A percentile compares a stretch with the other conserved stretches of the same genome.
Evolutionary conservation across 139 green algal genomes (phyloP).

Genomic region (Pseudopediastrum boryanum): DNA sequence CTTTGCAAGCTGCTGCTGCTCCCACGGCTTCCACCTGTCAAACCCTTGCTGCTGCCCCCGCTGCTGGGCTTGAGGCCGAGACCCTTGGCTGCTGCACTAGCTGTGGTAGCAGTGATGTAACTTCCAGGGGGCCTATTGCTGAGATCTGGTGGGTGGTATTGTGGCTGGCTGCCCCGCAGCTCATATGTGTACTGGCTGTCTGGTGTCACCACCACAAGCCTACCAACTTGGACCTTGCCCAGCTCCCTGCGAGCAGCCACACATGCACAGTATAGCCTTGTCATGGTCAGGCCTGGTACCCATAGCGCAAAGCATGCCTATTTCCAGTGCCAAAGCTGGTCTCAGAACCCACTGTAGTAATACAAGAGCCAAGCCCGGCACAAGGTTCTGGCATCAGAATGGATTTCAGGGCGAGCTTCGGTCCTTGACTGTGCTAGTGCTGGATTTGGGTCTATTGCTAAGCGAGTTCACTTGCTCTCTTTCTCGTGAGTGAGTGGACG

Average conservation of each 20-base stretch:
- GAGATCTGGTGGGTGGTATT: conserved; percentile 42
- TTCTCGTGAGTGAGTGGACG: no score
- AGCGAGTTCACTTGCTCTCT: no score
- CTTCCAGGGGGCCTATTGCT: neutral
- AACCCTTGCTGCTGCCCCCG: neutral
- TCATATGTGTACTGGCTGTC: conserved; percentile 45
- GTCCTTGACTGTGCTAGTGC: no score
- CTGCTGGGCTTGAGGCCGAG: neutral
- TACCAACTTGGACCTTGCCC: conserved; percentile 35
- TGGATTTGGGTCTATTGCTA: no score
- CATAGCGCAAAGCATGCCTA: neutral
- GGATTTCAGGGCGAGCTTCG: no score
- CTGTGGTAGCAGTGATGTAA: conserved; percentile 13
- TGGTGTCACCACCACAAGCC: conserved; percentile 45
- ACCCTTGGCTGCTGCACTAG: conserved; percentile 3
- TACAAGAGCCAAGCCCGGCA: no score
- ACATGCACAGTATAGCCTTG: no score
- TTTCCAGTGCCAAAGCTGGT: neutral
- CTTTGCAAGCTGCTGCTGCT: neutral
- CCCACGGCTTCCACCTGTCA: neutral
- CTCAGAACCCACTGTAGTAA: no score
- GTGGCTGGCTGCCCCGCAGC: conserved; percentile 41
- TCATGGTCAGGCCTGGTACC: neutral
- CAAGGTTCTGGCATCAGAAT: no score
- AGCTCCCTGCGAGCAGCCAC: no score